Conservation (phyloP, 1,284 basidiomycete species). For the Ustilago hordei region DNA sequence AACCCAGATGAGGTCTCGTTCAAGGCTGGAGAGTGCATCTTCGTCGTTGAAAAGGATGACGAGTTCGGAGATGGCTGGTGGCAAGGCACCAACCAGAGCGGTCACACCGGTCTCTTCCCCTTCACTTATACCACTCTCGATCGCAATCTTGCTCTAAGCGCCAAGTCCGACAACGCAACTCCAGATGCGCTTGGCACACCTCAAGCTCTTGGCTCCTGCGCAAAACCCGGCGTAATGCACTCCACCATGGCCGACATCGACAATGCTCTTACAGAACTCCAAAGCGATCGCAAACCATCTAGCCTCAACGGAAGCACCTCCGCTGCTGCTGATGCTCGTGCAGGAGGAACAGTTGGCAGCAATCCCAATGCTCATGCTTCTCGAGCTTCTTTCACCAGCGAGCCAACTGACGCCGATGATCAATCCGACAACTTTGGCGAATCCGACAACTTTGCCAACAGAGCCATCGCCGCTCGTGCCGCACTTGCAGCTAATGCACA, state of each 20-base stretch:
- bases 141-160: constrained; percentile 49
- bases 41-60: constrained; percentile 93
- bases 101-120: constrained; percentile 89
- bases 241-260: constrained; percentile 69
- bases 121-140: constrained; percentile 80
- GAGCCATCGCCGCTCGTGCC: constrained; percentile 59
- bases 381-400: constrained; percentile 50
- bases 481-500: constrained; percentile 67
- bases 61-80: constrained; percentile 98
- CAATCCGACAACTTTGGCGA: constrained; percentile 50
- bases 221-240: constrained; percentile 61
- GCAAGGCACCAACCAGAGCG: constrained; percentile 88
- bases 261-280: constrained; percentile 65
- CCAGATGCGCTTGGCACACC: constrained; percentile 40
- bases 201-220: constrained; percentile 15
- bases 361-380: constrained; percentile 33
- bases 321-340: not conserved
- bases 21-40: constrained; percentile 84
- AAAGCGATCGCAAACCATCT: constrained; percentile 35
- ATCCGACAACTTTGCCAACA: constrained; percentile 50
- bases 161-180: constrained; percentile 37
- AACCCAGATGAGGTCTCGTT: constrained; percentile 94
- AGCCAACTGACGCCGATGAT: constrained; percentile 50
- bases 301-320: constrained; percentile 16
- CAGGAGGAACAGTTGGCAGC: constrained; percentile 12